Conservation (phyloP, 345 rosid species). For the Bruguiera parviflora region DNA sequence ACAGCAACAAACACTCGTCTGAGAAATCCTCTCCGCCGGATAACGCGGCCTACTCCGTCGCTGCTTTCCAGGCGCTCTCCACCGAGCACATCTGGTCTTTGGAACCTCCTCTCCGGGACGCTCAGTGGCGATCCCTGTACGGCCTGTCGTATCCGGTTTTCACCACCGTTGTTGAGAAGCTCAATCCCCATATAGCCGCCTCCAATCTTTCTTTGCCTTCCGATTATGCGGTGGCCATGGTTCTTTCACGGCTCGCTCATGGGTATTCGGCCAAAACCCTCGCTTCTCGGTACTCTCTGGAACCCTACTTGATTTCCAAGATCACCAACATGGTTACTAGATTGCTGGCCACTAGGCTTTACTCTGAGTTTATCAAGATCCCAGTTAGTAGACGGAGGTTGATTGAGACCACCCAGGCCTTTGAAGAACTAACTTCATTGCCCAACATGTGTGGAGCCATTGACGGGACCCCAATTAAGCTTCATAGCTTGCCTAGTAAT, state of each 20-base stretch:
- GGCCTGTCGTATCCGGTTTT: slow-evolving; percentile 89
- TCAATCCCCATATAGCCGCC: slow-evolving; percentile 78
- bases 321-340: slow-evolving; percentile 96
- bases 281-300: slow-evolving; percentile 71
- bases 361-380: slow-evolving; percentile 88
- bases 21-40: slow-evolving; percentile 41
- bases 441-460: slow-evolving; percentile 93
- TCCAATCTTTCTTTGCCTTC: slow-evolving; percentile 91
- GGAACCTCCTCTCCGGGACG: slow-evolving; percentile 77
- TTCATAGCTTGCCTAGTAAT: slow-evolving; percentile 39
- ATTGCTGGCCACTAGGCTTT: slow-evolving; percentile 79
- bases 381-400: slow-evolving; percentile 78
- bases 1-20: slow-evolving; percentile 30
- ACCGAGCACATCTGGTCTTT: slow-evolving; percentile 85
- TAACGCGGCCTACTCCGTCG: slow-evolving; percentile 55
- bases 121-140: slow-evolving; percentile 80
- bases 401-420: slow-evolving; percentile 82
- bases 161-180: slow-evolving; percentile 85
- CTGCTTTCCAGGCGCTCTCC: slow-evolving; percentile 88
- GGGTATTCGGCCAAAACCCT: slow-evolving; percentile 73
- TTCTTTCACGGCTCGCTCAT: slow-evolving; percentile 78
- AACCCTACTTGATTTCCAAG: slow-evolving; percentile 86
- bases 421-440: slow-evolving; percentile 83
- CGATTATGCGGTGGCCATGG: slow-evolving; percentile 95
- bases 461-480: slow-evolving; percentile 72